Evolutionary conservation across 176 grass and related monocot genomes (phyloP), one percentile per base, ranked within the genome.

Genomic region (Hordeum marinum): DNA sequence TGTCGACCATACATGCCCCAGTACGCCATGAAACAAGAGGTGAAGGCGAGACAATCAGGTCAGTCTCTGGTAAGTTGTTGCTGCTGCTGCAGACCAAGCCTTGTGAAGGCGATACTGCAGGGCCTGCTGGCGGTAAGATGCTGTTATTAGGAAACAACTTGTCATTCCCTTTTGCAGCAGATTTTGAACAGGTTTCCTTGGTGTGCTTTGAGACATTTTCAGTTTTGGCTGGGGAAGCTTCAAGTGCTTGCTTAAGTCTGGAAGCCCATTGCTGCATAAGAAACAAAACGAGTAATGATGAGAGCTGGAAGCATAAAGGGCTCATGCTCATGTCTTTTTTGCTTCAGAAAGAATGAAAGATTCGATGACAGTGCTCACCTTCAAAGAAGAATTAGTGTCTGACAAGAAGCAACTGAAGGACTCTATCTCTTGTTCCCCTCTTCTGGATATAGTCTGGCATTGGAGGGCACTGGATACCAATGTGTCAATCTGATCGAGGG

Each of bases 1-100:
- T 75, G 45, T 96, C 96, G 17, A 89, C 86, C 57, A 75, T 89
- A 76, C 96, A 96, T 34, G 88, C 39, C 63, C 90, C 93, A 13
- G 84, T 37, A 85, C 90, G 91, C 94, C 91, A 96, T 21, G 91
- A 92, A 63, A 96, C 96, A 46, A 99, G 96, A 21, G 96, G 91
- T 73, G 96, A 99, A 92, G 96, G 93, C 9, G 94, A 97, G 39
- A 97, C 94, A 86, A 92, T 76, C 82, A 85, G 81, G 62, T 87
- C 84, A 17, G 72, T 59, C 8, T 92, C 91, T 78, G 83, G 9
- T 42, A 85, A 78, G 57, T 81, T 87, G 57, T 78, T 87, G 50
- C 31, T 89, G 77, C 68, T 79, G 40, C 29, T 62, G 11, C 35
- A 9, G 40, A 86, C 45, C 70, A 83, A 36, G 24, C 76, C 40